phyloP scores from a whole-genome alignment of 164 flowering plant species.

The Chimonanthus praecox region DNA sequence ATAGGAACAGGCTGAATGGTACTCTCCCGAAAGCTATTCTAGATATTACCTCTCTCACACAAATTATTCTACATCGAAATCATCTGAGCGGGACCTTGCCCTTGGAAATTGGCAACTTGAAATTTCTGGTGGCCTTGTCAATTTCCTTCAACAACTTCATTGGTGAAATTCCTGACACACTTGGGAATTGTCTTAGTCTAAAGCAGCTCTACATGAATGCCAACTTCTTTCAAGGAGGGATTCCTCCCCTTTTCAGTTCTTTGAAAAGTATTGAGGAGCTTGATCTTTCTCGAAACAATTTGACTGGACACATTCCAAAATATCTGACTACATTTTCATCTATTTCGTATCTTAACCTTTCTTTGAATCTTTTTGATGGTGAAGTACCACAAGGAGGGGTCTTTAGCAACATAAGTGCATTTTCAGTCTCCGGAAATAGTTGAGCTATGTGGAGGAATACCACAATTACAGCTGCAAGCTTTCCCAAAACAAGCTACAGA shows the following conservation, averaged over 20 bases:
- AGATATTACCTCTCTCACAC: constrained; percentile 2
- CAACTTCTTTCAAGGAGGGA: constrained; percentile 22
- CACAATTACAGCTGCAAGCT: constrained; percentile 10
- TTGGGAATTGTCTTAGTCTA: constrained; percentile 19
- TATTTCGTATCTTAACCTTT: constrained; percentile 4
- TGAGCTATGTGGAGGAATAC: constrained; percentile 25
- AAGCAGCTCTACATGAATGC: constrained; percentile 9
- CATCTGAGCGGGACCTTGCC: constrained; percentile 27
- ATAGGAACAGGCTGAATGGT: neutral
- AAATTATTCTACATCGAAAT: constrained; percentile 19
- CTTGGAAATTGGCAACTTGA: constrained; percentile 20
- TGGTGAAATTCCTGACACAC: constrained; percentile 29
- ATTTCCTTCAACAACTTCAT: constrained; percentile 24
- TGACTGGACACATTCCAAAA: constrained; percentile 13
- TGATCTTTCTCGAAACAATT: constrained; percentile 12
- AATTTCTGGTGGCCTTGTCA: constrained; percentile 13
- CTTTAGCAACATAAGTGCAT: constrained; percentile 7
- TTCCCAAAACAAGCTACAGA: constrained; percentile 7
- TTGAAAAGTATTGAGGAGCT: constrained; percentile 9
- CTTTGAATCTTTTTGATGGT: constrained; percentile 12
- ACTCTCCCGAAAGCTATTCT: constrained; percentile 28
- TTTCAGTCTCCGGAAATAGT: constrained; percentile 10
- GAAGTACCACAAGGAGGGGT: constrained; percentile 8
- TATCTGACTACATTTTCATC: neutral
- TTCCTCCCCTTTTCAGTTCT: constrained; percentile 12